Percentiles rank a stretch among this genome's conserved stretches.
Evolutionary conservation across 2,329 filamentous ascomycete genomes (phyloP).

Genomic region (Penicillium griseofulvum): DNA sequence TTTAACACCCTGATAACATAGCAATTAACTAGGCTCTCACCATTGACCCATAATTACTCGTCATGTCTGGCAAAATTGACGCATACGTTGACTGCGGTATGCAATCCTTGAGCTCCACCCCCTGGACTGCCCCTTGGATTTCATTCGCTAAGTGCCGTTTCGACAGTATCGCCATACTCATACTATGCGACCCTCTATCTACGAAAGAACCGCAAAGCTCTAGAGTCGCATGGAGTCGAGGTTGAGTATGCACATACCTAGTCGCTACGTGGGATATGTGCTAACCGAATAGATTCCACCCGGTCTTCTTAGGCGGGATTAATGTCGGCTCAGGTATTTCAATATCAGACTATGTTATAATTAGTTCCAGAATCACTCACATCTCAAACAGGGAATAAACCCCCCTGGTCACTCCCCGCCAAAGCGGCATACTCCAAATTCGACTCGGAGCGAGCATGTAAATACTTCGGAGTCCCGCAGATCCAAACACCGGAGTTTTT

Average conservation of each 20-base stretch:
- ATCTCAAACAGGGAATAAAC: constrained; percentile 59
- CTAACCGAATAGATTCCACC: constrained; percentile 57
- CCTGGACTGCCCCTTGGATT: neutral
- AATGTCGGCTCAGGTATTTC: constrained; percentile 56
- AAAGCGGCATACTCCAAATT: constrained; percentile 61
- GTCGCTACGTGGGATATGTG: neutral
- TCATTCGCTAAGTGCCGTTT: neutral
- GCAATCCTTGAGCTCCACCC: neutral
- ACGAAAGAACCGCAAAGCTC: constrained; percentile 52
- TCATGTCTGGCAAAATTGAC: constrained; percentile 24
- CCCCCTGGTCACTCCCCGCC: constrained; percentile 68
- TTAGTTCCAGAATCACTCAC: neutral
- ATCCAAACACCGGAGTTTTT: constrained; percentile 47
- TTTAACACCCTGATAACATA: neutral
- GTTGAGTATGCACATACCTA: constrained; percentile 58
- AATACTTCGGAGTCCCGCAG: constrained; percentile 48
- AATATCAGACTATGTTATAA: neutral
- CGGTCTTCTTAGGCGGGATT: constrained; percentile 69
- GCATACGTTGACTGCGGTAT: constrained; percentile 25
- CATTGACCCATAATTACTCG: neutral
- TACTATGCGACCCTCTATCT: constrained; percentile 58
- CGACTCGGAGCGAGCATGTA: constrained; percentile 51
- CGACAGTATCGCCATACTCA: constrained; percentile 61
- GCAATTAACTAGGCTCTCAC: neutral
- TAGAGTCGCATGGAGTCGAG: constrained; percentile 59